Base-by-base conservation (phyloP, 2,329 filamentous ascomycete genomes). In the Fusarium anthophilum region DNA sequence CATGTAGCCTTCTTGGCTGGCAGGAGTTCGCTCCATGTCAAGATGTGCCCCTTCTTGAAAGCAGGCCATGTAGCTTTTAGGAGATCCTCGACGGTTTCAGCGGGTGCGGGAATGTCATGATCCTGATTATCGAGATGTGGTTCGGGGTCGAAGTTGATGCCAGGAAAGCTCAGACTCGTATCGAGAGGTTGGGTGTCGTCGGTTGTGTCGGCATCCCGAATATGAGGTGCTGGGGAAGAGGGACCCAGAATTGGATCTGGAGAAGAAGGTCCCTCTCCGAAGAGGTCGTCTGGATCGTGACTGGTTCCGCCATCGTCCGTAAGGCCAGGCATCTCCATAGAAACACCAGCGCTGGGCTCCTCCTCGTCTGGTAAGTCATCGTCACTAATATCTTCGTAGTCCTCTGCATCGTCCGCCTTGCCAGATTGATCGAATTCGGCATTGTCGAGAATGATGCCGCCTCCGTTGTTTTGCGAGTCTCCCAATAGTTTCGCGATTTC, bases 351-450 rank as follows among this genome's bases (percentile, higher is more conserved):
- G 17, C 81, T 82, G 35, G 82, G 83, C 63, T 91, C 89, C 73
- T 96, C 94, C 72, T 96, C 94, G 12, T 96, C 94, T 17, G 94
- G 93, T 13, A 98, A 87, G 72, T 98, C 95, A 80, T 97, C 95
- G 80, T 98, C 96, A 74, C 93, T 93, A 71, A 98, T 95, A 79
- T 98, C 94, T 80, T 94, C 94, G 77, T 88, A 99, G 80, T 99
- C 96, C 71, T 96, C 85, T 45, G 96, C 96, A 83, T 98, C 94
- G 69, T 95, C 95, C 62, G 95, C 96, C 83, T 99, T 99, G 81
- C 94, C 93, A 12, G 87, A 86, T 73, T 91, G 87, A 73, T 91
- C 91, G 72, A 92, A 88, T 30, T 86, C 82, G 18, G 78, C 81
- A 53, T 83, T 82, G 69, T 87, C 83, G 66, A 90, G 79, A 57